Evolutionary conservation across 352 stramenopile genomes (phyloP), one percentile per base, ranked within the genome.

Genomic region (Pythium plurisporium): DNA sequence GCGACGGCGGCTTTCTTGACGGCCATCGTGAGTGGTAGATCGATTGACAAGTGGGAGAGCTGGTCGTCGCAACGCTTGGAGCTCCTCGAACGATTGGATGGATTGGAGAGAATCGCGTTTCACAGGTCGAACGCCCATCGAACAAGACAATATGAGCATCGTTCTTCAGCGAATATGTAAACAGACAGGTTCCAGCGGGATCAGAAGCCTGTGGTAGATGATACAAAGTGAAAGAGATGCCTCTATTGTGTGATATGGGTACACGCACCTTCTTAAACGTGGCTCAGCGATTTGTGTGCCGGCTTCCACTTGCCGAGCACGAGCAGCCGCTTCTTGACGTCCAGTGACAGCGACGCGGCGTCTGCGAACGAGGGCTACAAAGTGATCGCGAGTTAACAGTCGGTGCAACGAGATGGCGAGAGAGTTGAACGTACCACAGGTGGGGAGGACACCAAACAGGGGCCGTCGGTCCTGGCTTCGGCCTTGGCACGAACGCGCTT

Each of bases 311-410:
- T 75, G 14, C 78, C 72, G 12, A 86, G 67, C 26, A 86, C 46
- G 4, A 82, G 30, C 15, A 86, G 44, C 7, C 79, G 74, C 63
- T 85, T 84, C 56, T 82, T 84, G 34, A 89, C 76, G 12, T 76
- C 65, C 8, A 86, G 67, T 1, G 76, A 77, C 19, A 89, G 70
- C 44, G 69, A 58, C 19, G 72, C 70, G 2, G 74, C 72, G 7
- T 89, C 79, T 8, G 63, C 51, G 12, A 89, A 43, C 12, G 64
- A 55, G 0, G 53, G 67, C 60, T 67, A 52, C 14, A 31, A 4
- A 26, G n/a, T n/a, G n/a, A n/a, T n/a, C n/a, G n/a, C n/a, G n/a
- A n/a, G n/a, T n/a, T n/a, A n/a, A n/a, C n/a, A n/a, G n/a, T n/a
- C n/a, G n/a, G n/a, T n/a, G n/a, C n/a, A n/a, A n/a, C n/a, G n/a